Conservation (phyloP, 441 rosid genomes). For the Raphanus hybrid region DNA sequence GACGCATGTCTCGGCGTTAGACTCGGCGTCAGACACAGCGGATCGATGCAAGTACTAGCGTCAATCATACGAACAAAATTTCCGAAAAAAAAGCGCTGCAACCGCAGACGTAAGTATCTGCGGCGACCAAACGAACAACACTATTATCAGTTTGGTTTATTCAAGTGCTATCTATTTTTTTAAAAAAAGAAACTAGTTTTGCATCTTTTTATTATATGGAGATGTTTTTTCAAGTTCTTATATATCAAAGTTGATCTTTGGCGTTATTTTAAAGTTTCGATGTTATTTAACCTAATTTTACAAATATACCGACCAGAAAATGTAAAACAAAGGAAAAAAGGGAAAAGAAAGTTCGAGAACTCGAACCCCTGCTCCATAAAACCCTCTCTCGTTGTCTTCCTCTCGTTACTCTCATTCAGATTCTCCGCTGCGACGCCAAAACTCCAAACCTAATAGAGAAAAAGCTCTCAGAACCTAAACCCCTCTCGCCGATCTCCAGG, state of each 20-base stretch:
- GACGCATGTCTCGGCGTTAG: too few relatives aligned
- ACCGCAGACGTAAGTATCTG: too few relatives aligned
- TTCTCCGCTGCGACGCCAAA: background rate
- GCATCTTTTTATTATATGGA: too few relatives aligned
- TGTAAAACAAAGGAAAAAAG: background rate
- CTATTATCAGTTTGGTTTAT: too few relatives aligned
- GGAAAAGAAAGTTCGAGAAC: background rate
- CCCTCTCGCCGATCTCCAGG: background rate
- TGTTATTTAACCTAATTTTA: background rate
- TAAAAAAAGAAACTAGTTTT: too few relatives aligned
- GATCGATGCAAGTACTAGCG: too few relatives aligned
- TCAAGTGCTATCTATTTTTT: too few relatives aligned
- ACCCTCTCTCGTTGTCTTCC: background rate
- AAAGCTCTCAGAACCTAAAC: background rate
- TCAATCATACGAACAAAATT: too few relatives aligned
- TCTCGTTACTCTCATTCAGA: background rate
- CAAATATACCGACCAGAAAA: background rate
- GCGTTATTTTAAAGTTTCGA: background rate
- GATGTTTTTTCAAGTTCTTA: too few relatives aligned
- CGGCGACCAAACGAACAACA: too few relatives aligned
- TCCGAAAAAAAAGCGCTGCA: too few relatives aligned
- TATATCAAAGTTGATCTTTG: background rate
- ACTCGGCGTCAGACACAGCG: too few relatives aligned
- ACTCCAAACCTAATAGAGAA: background rate
- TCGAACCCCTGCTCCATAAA: constrained; percentile 3